Percentiles rank a stretch among this genome's conserved stretches.
These are phyloP conservation scores for Phytophthora macrochlamydospora DNA, from an alignment of 352 stramenopile species.

Conservation along the genomic window DNA sequence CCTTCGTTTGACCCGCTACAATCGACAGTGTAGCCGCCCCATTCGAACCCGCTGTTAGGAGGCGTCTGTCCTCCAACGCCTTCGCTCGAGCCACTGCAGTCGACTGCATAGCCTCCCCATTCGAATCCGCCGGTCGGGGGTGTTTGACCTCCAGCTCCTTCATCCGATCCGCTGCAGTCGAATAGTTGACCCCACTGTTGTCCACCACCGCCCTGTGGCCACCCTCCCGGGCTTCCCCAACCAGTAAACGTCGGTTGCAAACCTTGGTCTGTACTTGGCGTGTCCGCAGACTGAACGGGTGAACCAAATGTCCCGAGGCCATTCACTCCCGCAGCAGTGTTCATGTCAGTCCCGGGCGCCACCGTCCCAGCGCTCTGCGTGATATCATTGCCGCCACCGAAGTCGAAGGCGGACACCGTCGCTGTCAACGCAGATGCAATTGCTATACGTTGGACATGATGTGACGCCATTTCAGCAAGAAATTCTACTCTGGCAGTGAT, in stretches of 20 bases:
- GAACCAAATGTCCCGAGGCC: neutral
- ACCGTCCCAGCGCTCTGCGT: neutral
- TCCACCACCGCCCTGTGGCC: neutral
- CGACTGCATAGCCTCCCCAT: neutral
- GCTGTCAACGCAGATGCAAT: neutral
- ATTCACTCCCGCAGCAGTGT: neutral
- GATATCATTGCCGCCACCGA: neutral
- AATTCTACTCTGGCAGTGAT: neutral
- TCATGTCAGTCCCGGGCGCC: neutral
- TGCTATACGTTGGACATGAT: neutral
- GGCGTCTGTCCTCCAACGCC: neutral
- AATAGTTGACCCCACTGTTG: neutral
- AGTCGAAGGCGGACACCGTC: constrained; percentile 1
- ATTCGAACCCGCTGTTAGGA: neutral
- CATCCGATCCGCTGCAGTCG: neutral
- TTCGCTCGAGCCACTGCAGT: neutral
- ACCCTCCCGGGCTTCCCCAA: too few relatives aligned
- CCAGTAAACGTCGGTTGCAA: too few relatives aligned
- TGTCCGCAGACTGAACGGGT: neutral
- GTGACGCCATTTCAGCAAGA: neutral
- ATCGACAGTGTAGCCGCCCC: neutral
- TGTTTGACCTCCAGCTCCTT: neutral
- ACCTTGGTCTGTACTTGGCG: neutral
- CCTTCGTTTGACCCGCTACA: neutral
- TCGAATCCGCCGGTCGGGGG: too few relatives aligned